A percentile compares a stretch with the other conserved stretches of the same genome.
Conservation (phyloP, 805 yeast genomes). For the Saccharomycopsis selenospora region DNA sequence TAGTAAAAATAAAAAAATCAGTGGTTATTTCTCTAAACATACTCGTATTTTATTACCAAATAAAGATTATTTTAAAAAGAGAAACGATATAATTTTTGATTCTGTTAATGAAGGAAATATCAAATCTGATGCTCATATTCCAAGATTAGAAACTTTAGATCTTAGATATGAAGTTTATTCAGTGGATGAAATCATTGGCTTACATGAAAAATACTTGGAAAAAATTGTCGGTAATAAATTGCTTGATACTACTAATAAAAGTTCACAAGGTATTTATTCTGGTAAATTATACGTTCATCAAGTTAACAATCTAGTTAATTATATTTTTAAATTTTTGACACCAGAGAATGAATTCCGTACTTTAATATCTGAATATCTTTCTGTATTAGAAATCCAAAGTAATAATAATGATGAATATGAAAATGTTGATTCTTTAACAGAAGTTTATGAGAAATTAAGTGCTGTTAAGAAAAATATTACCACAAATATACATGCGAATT, state of each 20-base stretch:
- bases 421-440: too few species aligned
- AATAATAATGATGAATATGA: conserved; percentile 7
- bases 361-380: conserved; percentile 30
- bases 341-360: conserved; percentile 33
- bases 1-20: conserved; percentile 15
- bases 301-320: conserved; percentile 32
- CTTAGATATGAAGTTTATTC: conserved; percentile 30
- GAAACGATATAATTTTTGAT: conserved; percentile 8
- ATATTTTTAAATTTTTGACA: conserved; percentile 34
- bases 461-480: conserved; percentile 30
- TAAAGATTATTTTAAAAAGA: conserved; percentile 21
- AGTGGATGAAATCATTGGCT: conserved; percentile 41
- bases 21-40: conserved; percentile 21
- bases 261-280: conserved; percentile 32
- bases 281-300: conserved; percentile 37
- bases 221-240: conserved; percentile 33
- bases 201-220: conserved; percentile 31
- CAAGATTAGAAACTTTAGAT: conserved; percentile 3
- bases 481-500: conserved; percentile 37
- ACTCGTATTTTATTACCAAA: conserved; percentile 29
- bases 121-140: not conserved
- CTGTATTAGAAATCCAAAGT: not conserved
- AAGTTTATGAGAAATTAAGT: conserved; percentile 23
- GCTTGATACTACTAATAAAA: conserved; percentile 25
- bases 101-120: conserved; percentile 7